A percentile compares a stretch with the other conserved stretches of the same genome.
Evolutionary conservation across 305 asterid genomes (phyloP).

Genomic region (Lippia alba): DNA sequence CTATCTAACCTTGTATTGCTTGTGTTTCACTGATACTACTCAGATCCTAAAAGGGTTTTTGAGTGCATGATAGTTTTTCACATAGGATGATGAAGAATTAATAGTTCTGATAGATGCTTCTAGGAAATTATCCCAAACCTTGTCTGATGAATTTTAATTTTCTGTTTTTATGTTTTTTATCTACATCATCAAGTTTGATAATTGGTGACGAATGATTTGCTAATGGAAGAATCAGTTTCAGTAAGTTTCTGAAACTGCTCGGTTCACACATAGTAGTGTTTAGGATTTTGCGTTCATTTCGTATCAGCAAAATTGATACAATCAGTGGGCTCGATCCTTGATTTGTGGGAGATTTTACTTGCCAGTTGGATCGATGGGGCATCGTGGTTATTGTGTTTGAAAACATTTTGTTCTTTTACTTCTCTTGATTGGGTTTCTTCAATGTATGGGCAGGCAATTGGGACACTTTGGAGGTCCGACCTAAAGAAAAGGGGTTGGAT

Average conservation of each 20-base stretch:
- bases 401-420: slow-evolving; percentile 14
- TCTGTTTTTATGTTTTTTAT: slow-evolving; percentile 5
- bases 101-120: background rate
- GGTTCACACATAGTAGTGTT: slow-evolving; percentile 5
- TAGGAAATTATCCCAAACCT: slow-evolving; percentile 3
- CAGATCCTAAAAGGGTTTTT: background rate
- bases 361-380: slow-evolving; percentile 4
- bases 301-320: slow-evolving; percentile 2
- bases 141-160: background rate
- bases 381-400: background rate
- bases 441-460: slow-evolving; percentile 69
- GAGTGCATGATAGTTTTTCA: slow-evolving; percentile 2
- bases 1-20: slow-evolving; percentile 23
- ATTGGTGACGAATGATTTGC: background rate
- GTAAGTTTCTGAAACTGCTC: background rate
- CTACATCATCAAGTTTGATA: slow-evolving; percentile 2
- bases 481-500: slow-evolving; percentile 84
- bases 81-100: background rate
- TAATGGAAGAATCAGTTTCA: background rate
- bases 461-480: slow-evolving; percentile 88
- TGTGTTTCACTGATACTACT: slow-evolving; percentile 5
- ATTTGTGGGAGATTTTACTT: slow-evolving; percentile 20
- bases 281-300: slow-evolving; percentile 7
- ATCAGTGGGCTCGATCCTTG: slow-evolving; percentile 20
- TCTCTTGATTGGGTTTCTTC: slow-evolving; percentile 4